A percentile compares a stretch with the other conserved stretches of the same genome.
Evolutionary conservation across 1,284 basidiomycete species (phyloP).

Genomic region (Marasmius tenuissimus): DNA sequence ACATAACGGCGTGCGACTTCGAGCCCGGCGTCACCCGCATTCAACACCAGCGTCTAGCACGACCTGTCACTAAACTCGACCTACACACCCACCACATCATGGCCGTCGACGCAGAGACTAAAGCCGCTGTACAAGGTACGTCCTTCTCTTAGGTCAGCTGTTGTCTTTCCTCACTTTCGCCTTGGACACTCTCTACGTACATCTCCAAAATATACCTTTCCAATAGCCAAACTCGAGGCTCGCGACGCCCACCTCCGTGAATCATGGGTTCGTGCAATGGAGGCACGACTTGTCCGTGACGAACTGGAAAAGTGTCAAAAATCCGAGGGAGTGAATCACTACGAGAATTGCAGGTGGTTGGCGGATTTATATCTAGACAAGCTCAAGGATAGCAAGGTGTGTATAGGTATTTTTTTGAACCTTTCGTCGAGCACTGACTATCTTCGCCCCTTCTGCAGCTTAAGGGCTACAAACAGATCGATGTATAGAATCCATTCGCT

Average conservation of each 20-base stretch:
- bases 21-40: not conserved
- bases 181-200: not conserved
- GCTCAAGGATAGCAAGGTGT: constrained; percentile 84
- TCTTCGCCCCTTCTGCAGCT: constrained; percentile 25
- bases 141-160: not conserved
- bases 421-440: not conserved
- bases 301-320: constrained; percentile 92
- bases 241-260: constrained; percentile 86
- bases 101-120: constrained; percentile 41
- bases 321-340: constrained; percentile 89
- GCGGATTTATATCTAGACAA: constrained; percentile 84
- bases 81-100: constrained; percentile 20
- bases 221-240: constrained; percentile 56
- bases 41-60: not conserved
- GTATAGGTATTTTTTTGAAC: constrained; percentile 29
- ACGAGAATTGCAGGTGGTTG: constrained; percentile 87
- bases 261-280: constrained; percentile 95
- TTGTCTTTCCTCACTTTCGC: not conserved
- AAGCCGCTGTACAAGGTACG: constrained; percentile 51
- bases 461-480: constrained; percentile 42
- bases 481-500: constrained; percentile 11
- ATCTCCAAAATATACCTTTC: not conserved
- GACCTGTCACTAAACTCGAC: not conserved
- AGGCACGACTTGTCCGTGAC: constrained; percentile 86
- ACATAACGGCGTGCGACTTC: not conserved